These are phyloP conservation scores for Paxillus rubicundulus DNA, from an alignment of 768 basidiomycete genomes.

Conservation along the genomic window DNA sequence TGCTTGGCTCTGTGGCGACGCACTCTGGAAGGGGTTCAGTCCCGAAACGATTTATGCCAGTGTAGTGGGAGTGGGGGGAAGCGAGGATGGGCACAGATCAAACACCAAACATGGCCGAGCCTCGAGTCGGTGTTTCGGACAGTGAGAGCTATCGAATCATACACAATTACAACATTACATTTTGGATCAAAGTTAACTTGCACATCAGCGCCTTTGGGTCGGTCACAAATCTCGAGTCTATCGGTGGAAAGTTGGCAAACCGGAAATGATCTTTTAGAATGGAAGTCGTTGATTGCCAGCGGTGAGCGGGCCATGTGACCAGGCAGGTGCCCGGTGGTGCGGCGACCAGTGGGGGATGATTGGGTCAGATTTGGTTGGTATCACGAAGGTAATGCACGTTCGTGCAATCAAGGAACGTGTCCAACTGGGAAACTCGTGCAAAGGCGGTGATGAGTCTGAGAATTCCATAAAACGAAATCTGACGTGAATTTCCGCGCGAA, in stretches of 20 bases:
- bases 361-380: no score
- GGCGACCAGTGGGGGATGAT: no score
- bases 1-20: constrained; percentile 12
- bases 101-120: constrained; percentile 2
- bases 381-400: no score
- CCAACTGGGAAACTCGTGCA: no score
- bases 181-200: neutral
- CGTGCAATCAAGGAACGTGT: no score
- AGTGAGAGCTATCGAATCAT: constrained; percentile 5
- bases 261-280: constrained; percentile 6
- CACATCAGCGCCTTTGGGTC: neutral
- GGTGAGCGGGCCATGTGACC: neutral
- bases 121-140: constrained; percentile 17
- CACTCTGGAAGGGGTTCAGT: constrained; percentile 13
- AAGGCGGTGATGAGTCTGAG: no score
- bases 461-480: no score
- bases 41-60: neutral
- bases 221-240: neutral
- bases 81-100: constrained; percentile 1
- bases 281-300: neutral
- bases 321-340: neutral
- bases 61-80: neutral
- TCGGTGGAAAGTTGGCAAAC: constrained; percentile 8
- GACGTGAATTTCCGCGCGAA: no score
- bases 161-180: constrained; percentile 8